Base-by-base conservation (phyloP, 306 rosid genomes). In the Prunus salicina region DNA sequence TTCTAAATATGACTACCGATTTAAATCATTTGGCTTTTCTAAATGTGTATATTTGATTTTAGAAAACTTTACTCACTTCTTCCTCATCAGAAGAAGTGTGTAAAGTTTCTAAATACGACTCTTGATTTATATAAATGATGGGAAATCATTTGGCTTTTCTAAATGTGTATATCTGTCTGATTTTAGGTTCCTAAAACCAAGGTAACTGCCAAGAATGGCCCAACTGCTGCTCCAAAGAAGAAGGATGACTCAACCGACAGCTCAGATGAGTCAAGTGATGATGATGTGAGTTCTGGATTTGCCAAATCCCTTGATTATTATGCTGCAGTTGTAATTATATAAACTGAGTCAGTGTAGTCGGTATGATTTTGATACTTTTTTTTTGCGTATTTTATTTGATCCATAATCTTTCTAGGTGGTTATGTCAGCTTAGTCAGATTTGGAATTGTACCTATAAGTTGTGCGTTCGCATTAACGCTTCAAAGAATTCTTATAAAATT, bases 11-110 rank as follows among this genome's bases (percentile, higher is more conserved):
- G 28, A 6, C 24, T 57, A 4, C 20, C 46, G 38, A 30, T 11
- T 25, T 12, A 5, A 58, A 10, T 38, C 50, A 14, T 69, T 27
- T 1, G 7, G 49, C 10, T 2, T 12, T 64, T 64, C 1, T 19
- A 64, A 64, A 6, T 18, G 49, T 28, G 10, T 15, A 18, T 25
- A 20, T 3, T 12, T 22, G 14, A 9, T 66, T 65, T 3, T 38
- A 89, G 91, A 15, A 76, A 12, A 32, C 22, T 7, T 5, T 22
- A 75, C 91, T 83, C 77, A 88, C 93, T 24, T 84, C 85, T 14
- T 75, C 86, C 41, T 82, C 85, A 10, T 78, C 86, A 32, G 86
- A 75, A 14, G 86, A 85, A 24, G 93, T 88, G 77, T 83, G 91
- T 75, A 22, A 9, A 7, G 22, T 32, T 12, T 15, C 0, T 2